Base-by-base conservation (phyloP, 768 basidiomycete genomes). In the Lyophyllum semitale region DNA sequence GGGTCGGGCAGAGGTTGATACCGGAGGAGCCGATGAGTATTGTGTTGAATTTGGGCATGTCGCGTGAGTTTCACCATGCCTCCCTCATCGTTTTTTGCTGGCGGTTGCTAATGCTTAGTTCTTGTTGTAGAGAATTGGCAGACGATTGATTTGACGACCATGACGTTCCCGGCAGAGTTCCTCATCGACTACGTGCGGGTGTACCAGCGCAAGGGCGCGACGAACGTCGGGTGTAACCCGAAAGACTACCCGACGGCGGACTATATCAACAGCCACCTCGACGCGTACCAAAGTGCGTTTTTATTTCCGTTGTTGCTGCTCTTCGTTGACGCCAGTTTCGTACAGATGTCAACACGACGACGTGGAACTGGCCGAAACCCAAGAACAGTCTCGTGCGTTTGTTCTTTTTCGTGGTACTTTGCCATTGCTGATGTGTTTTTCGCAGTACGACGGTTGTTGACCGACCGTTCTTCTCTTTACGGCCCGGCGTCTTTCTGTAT, bases 121-220 rank as follows among this genome's bases (percentile, higher is more conserved):
- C 45, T n/a, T 42, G 50, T 30, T 46, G 26, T 64, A 78, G 84
- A 76, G 29, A 85, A 83, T 60, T 93, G 91, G 84, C 89, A 91
- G 57, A 70, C 71, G 3, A 77, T 78, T 56, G 79, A 87, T 51
- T 54, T 78, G 38, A 51, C 73, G 22, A 78, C 85, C 40, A 77
- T 91, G 77, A 67, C 70, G 22, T 91, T 90, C 77, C 90, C 90
- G 0, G 81, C 84, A 0, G 82, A 84, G 60, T 78, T 91, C 75
- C 73, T 80, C 37, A 71, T 93, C 33, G 90, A 94, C 68, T 93
- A 92, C 66, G 85, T 93, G 37, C 80, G 91, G 23, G 87, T 94
- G 18, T 94, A 92, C 68, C 91, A 92, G 69, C 71, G 83, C 47
- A 75, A 79, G 59, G 83, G 80, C 3, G 56, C 71, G 48, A 71